phyloP scores from a whole-genome alignment of 2,329 filamentous ascomycete species.

The Diaporthe humulicola region DNA sequence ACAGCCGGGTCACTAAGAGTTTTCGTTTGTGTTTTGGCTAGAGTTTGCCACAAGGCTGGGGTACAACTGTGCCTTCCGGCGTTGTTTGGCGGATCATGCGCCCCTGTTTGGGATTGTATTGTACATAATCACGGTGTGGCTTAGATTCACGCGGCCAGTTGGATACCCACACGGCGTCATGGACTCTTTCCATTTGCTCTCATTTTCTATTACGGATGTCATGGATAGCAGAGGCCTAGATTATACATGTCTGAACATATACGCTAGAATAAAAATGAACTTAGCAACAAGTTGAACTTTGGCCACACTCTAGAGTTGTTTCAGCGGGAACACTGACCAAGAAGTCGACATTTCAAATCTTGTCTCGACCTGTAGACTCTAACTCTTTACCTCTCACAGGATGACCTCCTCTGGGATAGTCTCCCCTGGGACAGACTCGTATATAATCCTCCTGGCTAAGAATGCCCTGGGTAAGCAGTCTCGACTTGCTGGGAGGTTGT shows the following conservation, averaged over 20 bases:
- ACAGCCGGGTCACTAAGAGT: not conserved
- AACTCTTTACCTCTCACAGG: no score
- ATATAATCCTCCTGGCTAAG: no score
- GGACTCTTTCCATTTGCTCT: not conserved
- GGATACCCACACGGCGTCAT: not conserved
- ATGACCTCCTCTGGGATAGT: no score
- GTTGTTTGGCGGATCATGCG: not conserved
- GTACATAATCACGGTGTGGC: not conserved
- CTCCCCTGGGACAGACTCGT: no score
- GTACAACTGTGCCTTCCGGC: not conserved
- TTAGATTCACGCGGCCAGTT: not conserved
- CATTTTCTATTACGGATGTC: not conserved
- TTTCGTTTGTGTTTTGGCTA: no score
- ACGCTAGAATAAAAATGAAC: not conserved
- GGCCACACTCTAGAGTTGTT: no score
- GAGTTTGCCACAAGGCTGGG: not conserved
- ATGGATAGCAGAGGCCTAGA: not conserved
- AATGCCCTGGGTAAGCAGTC: no score
- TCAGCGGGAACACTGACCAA: no score
- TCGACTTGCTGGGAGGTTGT: no score
- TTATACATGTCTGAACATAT: not conserved
- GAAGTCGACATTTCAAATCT: no score
- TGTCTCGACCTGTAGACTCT: no score
- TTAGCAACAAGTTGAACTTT: no score
- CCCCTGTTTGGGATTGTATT: slow-evolving; percentile 6